Evolutionary conservation across 345 rosid species (phyloP).

Genomic region (Hibiscus mutabilis): DNA sequence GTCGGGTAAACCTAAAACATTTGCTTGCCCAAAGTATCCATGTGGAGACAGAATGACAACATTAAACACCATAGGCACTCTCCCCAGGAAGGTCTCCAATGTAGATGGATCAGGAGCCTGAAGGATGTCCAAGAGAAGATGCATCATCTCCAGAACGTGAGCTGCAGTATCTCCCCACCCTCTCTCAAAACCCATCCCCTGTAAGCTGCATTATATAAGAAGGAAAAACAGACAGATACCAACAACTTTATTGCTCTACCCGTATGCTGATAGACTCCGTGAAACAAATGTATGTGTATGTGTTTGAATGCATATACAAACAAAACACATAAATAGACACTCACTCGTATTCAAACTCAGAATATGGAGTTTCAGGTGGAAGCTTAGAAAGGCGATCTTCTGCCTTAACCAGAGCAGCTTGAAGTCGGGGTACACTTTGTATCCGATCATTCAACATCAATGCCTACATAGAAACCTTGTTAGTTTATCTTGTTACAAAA

Average conservation of each 20-base stretch:
- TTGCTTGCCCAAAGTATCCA: constrained; percentile 99
- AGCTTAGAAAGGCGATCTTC: constrained; percentile 81
- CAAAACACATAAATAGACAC: not conserved
- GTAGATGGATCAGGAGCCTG: constrained; percentile 96
- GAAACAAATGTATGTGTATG: not conserved
- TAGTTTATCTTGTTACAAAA: not conserved
- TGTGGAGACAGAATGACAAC: constrained; percentile 95
- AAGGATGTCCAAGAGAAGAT: constrained; percentile 84
- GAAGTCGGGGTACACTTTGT: constrained; percentile 55
- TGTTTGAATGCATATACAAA: not conserved
- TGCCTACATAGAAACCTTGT: constrained; percentile 31
- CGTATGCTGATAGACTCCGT: not conserved
- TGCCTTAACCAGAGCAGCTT: constrained; percentile 64
- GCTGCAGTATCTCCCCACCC: constrained; percentile 98
- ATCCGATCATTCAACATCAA: constrained; percentile 95
- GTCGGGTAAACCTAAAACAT: constrained; percentile 96
- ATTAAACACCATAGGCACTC: constrained; percentile 87
- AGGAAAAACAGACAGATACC: not conserved
- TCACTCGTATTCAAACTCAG: constrained; percentile 70
- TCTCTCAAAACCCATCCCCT: constrained; percentile 97
- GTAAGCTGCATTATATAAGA: constrained; percentile 35
- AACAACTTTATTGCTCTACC: not conserved
- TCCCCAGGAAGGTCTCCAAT: constrained; percentile 90
- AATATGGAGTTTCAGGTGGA: constrained; percentile 54
- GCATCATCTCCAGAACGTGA: constrained; percentile 66